Percentiles rank a stretch among this genome's conserved stretches.
phyloP scores from a whole-genome alignment of 495 filamentous ascomycete genomes.

The Jackrogersella multiformis region DNA sequence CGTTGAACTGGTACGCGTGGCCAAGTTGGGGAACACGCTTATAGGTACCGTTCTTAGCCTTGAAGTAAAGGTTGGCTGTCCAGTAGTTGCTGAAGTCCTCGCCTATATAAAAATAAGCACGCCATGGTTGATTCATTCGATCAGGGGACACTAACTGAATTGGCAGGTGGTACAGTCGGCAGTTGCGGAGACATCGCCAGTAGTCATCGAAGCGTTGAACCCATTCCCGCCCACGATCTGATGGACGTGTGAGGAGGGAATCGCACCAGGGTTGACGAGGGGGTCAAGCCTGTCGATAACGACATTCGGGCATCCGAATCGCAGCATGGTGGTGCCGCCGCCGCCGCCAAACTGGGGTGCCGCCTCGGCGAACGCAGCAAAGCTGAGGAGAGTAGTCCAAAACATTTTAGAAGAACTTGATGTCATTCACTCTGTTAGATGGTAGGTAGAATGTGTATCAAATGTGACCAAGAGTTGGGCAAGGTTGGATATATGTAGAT shows the following conservation, averaged over 20 bases:
- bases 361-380: conserved; percentile 51
- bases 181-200: conserved; percentile 49
- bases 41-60: conserved; percentile 60
- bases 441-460: conserved; percentile 4
- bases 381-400: conserved; percentile 50
- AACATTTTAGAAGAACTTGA: conserved; percentile 45
- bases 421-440: conserved; percentile 12
- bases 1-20: conserved; percentile 57
- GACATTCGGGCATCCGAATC: conserved; percentile 57
- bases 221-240: conserved; percentile 59
- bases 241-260: conserved; percentile 54
- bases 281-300: conserved; percentile 58
- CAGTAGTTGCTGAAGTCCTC: conserved; percentile 63
- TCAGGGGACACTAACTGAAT: conserved; percentile 41
- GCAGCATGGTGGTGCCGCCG: conserved; percentile 54
- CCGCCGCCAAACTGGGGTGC: conserved; percentile 49
- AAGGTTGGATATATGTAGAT: conserved; percentile 33
- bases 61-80: conserved; percentile 63
- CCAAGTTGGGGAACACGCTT: conserved; percentile 60
- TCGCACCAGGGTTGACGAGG: conserved; percentile 52
- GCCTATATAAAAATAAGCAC: conserved; percentile 5
- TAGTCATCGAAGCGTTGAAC: conserved; percentile 58
- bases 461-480: conserved; percentile 11
- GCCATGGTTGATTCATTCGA: not conserved
- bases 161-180: conserved; percentile 55